Evolutionary conservation across 768 basidiomycete species (phyloP), one percentile per base, ranked within the genome.

Genomic region (Erythrobasidium yunnanense): DNA sequence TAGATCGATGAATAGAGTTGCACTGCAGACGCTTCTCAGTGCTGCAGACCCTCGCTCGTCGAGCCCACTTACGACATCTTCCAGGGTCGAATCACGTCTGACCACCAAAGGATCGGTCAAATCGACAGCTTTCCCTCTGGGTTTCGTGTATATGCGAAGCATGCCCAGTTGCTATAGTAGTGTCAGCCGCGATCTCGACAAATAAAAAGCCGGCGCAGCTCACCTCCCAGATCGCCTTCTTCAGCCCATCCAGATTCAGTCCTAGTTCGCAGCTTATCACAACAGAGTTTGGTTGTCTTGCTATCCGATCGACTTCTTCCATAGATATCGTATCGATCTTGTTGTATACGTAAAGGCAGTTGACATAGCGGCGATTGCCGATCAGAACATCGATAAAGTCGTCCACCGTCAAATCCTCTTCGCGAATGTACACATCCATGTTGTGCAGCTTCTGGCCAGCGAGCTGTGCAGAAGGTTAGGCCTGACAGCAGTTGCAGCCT

Each of bases 341-440:
- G 81, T 99, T 99, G 60, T 56, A 67, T 32, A 58, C 66, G 69
- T 76, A 96, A 47, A 96, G 81, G 75, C 90, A 93, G 18, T 89
- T 90, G 1, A 95, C 82, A 73, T 97, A 97, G 81, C 96, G 96
- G 71, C 93, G 83, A 5, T 87, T 92, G 22, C 88, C 95, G 55
- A 99, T 88, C 23, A 99, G 81, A n/a, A 96, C 89, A 74, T 99
- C 95, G 69, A 99, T 93, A 73, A 99, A 95, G 75, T 97, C 90
- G 74, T 96, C 93, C 2, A 68, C 62, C 33, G 63, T 71, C 71
- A 95, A 91, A 77, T 99, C n/a, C n/a, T n/a, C 93, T 80, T 99
- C 92, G 74, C 95, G 82, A 71, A 99, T 90, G 90, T 97, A 93
- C 7, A 97, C 86, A 72, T 78, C 77, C 52, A 79, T 77, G 76